These are phyloP conservation scores for Lactuca saligna DNA, from an alignment of 129 eudicot genomes.

Conservation along the genomic window DNA sequence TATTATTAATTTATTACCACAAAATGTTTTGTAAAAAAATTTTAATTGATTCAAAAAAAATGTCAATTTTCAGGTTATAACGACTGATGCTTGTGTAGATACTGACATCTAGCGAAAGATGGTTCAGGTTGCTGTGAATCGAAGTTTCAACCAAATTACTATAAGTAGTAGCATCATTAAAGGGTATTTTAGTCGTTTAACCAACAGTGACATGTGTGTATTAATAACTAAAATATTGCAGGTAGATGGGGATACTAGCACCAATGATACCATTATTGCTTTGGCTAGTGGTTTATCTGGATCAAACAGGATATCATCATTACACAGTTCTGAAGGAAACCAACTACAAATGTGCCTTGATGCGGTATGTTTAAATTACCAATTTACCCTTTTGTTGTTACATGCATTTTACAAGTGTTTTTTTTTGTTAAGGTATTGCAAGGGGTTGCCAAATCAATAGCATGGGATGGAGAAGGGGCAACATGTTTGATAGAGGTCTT, in stretches of 20 bases:
- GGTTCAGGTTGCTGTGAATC: conserved; percentile 78
- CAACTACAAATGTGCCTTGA: conserved; percentile 87
- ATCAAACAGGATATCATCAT: conserved; percentile 57
- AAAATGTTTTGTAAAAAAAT: conserved; percentile 93
- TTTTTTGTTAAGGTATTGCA: too few relatives aligned
- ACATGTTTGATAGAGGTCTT: too few relatives aligned
- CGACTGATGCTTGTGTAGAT: conserved; percentile 81
- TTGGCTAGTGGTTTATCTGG: too few relatives aligned
- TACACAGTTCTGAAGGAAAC: conserved; percentile 58
- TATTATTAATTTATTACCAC: too few relatives aligned
- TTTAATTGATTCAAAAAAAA: too few relatives aligned
- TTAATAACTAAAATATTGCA: conserved; percentile 32
- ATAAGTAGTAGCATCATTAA: too few relatives aligned
- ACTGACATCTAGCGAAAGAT: conserved; percentile 87
- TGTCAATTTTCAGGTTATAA: conserved; percentile 64
- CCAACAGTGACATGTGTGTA: too few relatives aligned
- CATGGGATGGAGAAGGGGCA: too few relatives aligned
- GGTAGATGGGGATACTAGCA: conserved; percentile 98
- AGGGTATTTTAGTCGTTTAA: conserved; percentile 21
- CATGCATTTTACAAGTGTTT: too few relatives aligned
- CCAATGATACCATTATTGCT: conserved; percentile 94
- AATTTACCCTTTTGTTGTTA: too few relatives aligned
- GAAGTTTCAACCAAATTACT: conserved; percentile 96
- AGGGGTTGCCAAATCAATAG: too few relatives aligned
- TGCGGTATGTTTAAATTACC: conserved; percentile 63